Conservation (phyloP, 106 monocot genomes). For the Chionographis japonica region DNA sequence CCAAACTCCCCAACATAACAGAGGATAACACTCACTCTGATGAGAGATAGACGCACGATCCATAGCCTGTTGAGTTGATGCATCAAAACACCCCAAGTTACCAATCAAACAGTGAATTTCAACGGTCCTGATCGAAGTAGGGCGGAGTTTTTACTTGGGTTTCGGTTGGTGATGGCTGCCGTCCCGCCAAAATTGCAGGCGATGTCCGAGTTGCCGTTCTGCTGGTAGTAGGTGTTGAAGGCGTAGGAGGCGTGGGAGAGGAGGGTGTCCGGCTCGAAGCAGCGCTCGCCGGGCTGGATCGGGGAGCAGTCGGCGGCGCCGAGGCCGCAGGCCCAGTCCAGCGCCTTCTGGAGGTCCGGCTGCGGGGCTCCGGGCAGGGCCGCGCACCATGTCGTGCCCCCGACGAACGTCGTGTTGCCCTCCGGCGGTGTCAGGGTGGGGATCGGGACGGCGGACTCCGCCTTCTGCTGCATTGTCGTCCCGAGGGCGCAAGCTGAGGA, state of each 20-base stretch:
- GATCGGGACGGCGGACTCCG: conserved; percentile 33
- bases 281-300: conserved; percentile 45
- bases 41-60: conserved; percentile 50
- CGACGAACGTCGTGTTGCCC: conserved; percentile 90
- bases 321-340: conserved; percentile 90
- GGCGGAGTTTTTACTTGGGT: conserved; percentile 59
- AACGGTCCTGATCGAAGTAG: neutral
- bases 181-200: conserved; percentile 95
- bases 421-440: conserved; percentile 63
- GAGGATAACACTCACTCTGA: conserved; percentile 39
- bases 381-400: conserved; percentile 82
- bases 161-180: conserved; percentile 38
- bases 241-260: conserved; percentile 84
- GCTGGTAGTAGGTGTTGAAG: conserved; percentile 97
- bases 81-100: neutral
- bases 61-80: conserved; percentile 41
- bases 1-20: no score
- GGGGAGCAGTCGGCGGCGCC: conserved; percentile 67
- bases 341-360: conserved; percentile 55
- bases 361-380: conserved; percentile 40
- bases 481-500: conserved; percentile 13
- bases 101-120: neutral
- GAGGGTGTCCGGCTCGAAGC: conserved; percentile 68
- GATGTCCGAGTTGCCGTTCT: conserved; percentile 90
- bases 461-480: conserved; percentile 22